These are phyloP conservation scores for Phialemonium atrogriseum DNA, from an alignment of 2,329 filamentous ascomycete genomes.

Conservation along the genomic window DNA sequence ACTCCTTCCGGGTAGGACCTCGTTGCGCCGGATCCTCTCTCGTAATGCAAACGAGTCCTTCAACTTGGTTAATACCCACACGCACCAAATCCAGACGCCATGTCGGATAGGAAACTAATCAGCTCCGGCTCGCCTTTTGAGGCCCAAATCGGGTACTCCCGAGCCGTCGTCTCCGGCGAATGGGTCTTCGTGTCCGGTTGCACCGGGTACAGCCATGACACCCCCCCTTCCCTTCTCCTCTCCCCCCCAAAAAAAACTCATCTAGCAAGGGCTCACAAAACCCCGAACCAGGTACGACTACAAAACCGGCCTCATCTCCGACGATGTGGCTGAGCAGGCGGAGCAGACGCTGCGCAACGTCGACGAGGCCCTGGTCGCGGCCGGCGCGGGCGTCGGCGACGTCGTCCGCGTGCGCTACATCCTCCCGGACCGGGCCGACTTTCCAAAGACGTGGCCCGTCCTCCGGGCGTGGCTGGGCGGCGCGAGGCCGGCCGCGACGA, in stretches of 20 bases:
- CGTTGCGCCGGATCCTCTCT: no score
- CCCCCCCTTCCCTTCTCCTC: constrained; percentile 1
- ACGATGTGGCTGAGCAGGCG: constrained; percentile 36
- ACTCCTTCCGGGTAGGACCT: no score
- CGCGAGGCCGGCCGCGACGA: constrained; percentile 44
- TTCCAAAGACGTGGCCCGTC: constrained; percentile 40
- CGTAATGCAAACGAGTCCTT: no score
- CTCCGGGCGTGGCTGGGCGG: constrained; percentile 39
- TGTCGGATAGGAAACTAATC: constrained; percentile 21
- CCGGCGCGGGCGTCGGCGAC: constrained; percentile 33
- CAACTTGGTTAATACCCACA: no score
- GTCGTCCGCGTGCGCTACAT: constrained; percentile 46
- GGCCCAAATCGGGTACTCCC: constrained; percentile 44
- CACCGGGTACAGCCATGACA: constrained; percentile 31
- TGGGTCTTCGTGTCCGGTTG: constrained; percentile 47
- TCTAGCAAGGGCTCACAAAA: not conserved
- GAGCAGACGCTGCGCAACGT: constrained; percentile 43
- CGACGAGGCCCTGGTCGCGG: constrained; percentile 32
- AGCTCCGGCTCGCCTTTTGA: constrained; percentile 44
- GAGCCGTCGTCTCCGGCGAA: constrained; percentile 41
- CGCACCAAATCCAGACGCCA: no score
- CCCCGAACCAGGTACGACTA: constrained; percentile 37
- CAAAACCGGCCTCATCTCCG: constrained; percentile 33
- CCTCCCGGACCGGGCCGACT: constrained; percentile 37
- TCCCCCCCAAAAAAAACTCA: not conserved